phyloP scores from a whole-genome alignment of 1,284 basidiomycete genomes.

The Moesziomyces aphidis region DNA sequence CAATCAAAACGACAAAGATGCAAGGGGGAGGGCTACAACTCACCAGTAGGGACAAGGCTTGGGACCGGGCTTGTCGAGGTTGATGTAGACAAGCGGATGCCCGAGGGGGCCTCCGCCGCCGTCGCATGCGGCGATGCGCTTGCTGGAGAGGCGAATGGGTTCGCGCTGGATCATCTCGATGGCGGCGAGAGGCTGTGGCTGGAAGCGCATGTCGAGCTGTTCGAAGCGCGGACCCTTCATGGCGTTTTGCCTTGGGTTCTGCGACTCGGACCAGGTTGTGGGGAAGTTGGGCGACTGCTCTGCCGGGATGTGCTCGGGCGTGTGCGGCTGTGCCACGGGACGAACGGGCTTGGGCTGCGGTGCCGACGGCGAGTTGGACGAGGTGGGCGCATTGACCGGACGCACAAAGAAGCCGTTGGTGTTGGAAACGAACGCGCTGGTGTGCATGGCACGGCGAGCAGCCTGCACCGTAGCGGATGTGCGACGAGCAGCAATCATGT shows the following conservation, averaged over 20 bases:
- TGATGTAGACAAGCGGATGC: constrained; percentile 93
- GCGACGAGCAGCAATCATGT: constrained; percentile 21
- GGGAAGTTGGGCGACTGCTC: constrained; percentile 60
- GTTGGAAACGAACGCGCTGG: constrained; percentile 5
- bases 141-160: constrained; percentile 82
- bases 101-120: constrained; percentile 90
- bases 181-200: constrained; percentile 89
- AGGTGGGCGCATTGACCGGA: constrained; percentile 47
- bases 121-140: constrained; percentile 88
- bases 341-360: constrained; percentile 43
- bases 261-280: constrained; percentile 57
- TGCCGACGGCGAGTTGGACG: constrained; percentile 44
- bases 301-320: constrained; percentile 44
- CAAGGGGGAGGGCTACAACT: constrained; percentile 6
- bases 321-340: constrained; percentile 56
- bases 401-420: constrained; percentile 48
- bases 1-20: not conserved
- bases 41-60: constrained; percentile 65
- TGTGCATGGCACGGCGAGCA: constrained; percentile 27
- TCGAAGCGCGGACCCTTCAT: constrained; percentile 83
- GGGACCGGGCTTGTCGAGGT: constrained; percentile 74
- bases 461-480: constrained; percentile 1
- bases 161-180: constrained; percentile 89
- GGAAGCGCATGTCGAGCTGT: constrained; percentile 85
- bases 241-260: constrained; percentile 72